Evolutionary conservation across 2,329 filamentous ascomycete genomes (phyloP), one percentile per base, ranked within the genome.

Genomic region (Aspergillus fijiensis): DNA sequence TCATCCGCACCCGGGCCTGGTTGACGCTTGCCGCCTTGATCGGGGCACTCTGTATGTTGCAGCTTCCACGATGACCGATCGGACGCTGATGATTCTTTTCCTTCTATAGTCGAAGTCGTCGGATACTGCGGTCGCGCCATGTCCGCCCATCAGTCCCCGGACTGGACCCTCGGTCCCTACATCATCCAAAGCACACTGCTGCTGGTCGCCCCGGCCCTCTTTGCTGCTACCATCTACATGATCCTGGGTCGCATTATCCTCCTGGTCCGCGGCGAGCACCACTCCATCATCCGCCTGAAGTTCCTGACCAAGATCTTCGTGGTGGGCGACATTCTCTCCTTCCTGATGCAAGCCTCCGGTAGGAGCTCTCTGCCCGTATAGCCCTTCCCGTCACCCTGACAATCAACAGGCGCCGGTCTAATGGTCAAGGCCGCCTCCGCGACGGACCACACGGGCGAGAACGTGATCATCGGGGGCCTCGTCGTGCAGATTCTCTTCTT

Each of bases 201-300:
- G 5, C 72, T 83, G 10, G 69, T 83, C 7, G 80, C 79, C 0
- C 81, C 81, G 0, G 77, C 77, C 2, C 76, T 82, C 45, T 78
- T 81, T 58, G 81, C 80, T 7, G 81, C 81, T 14, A 77, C 77
- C 0, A 79, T 82, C 62, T 82, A 83, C 62, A 83, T 82, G 70
- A 70, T 75, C 7, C 77, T 83, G 48, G 77, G 75, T 39, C 75
- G 80, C 12, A 76, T 82, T 14, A 76, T 81, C 12, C 67, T 70
- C 5, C 64, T 74, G 47, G 67, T 77, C 4, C 69, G 79, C 4
- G 76, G 71, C 25, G 79, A 81, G 52, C 67, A 74, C 11, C 71
- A 71, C 2, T 70, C 79, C 3, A 72, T 80, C 72, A 77, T 82
- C 53, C 74, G 74, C 4, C 70, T 76, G 2, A 71, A 70, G 5